Conservation (phyloP, 441 rosid species). For the Cnidoscolus chayamansa region DNA sequence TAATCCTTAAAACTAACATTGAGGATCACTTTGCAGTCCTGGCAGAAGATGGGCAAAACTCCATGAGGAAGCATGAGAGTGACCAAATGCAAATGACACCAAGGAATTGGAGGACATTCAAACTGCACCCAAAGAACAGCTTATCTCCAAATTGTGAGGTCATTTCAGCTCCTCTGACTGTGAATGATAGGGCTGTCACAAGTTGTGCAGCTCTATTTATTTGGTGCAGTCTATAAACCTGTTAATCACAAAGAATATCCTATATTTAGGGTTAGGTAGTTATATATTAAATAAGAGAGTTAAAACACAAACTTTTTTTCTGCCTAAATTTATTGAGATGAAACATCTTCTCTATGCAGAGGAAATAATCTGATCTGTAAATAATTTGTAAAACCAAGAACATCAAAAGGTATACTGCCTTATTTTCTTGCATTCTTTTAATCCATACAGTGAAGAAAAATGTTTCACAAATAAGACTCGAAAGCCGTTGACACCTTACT, state of each 20-base stretch:
- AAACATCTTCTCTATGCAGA: not conserved
- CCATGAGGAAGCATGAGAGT: slow-evolving; percentile 89
- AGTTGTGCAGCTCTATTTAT: slow-evolving; percentile 92
- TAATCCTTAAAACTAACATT: slow-evolving; percentile 17
- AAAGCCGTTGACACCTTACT: slow-evolving; percentile 39
- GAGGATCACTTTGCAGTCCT: slow-evolving; percentile 31
- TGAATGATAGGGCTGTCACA: slow-evolving; percentile 86
- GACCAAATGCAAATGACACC: slow-evolving; percentile 94
- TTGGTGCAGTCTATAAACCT: slow-evolving; percentile 96
- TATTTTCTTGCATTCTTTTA: not conserved
- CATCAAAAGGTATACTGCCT: not conserved
- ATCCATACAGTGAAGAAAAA: not conserved
- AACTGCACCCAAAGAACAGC: slow-evolving; percentile 72
- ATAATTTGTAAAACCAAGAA: not conserved
- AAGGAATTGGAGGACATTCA: slow-evolving; percentile 84
- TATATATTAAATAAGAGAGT: not conserved
- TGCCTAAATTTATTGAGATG: not conserved
- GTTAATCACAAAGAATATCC: slow-evolving; percentile 23
- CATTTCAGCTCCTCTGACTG: slow-evolving; percentile 83
- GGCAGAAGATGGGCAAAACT: slow-evolving; percentile 48
- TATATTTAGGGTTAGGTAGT: slow-evolving; percentile 4
- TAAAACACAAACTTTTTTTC: not conserved
- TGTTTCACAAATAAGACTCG: not conserved
- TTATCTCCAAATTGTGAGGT: slow-evolving; percentile 86
- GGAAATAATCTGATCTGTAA: not conserved